Conservation (phyloP, 164 flowering plant species). For the Vitis vinifera region DNA sequence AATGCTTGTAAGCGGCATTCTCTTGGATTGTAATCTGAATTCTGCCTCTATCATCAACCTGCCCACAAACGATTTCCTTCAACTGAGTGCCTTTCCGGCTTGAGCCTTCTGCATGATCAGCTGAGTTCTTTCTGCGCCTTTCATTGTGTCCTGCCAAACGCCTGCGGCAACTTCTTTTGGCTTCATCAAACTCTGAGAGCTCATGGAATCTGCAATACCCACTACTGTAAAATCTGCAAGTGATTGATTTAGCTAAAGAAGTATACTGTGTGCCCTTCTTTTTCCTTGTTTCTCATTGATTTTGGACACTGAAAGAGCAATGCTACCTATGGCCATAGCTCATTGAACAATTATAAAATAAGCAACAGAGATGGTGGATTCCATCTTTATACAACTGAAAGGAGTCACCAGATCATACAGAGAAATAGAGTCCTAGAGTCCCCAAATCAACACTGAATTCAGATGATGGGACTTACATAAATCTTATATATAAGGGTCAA, state of each 20-base stretch:
- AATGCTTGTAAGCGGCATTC: conserved; percentile 31
- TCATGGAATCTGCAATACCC: conserved; percentile 45
- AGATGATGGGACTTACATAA: too few species aligned
- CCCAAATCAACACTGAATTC: too few species aligned
- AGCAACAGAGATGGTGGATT: neutral
- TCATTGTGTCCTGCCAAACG: conserved; percentile 58
- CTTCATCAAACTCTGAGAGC: conserved; percentile 47
- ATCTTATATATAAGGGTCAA: too few species aligned
- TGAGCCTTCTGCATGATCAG: conserved; percentile 24
- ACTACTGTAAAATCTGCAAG: neutral
- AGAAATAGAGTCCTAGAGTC: too few species aligned
- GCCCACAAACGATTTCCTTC: conserved; percentile 26
- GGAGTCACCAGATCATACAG: too few species aligned
- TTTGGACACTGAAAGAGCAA: neutral
- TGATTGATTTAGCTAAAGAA: too few species aligned
- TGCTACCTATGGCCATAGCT: too few species aligned
- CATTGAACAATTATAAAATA: too few species aligned
- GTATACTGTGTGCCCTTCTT: too few species aligned
- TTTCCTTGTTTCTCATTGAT: too few species aligned
- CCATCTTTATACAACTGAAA: neutral
- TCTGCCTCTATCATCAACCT: conserved; percentile 32
- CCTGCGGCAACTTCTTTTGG: conserved; percentile 51
- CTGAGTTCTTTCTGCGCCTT: conserved; percentile 37
- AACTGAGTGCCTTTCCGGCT: conserved; percentile 26
- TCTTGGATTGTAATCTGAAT: conserved; percentile 29